A percentile compares a stretch with the other conserved stretches of the same genome.
Conservation (phyloP, 495 filamentous ascomycete species). For the Penicillium odoratum region DNA sequence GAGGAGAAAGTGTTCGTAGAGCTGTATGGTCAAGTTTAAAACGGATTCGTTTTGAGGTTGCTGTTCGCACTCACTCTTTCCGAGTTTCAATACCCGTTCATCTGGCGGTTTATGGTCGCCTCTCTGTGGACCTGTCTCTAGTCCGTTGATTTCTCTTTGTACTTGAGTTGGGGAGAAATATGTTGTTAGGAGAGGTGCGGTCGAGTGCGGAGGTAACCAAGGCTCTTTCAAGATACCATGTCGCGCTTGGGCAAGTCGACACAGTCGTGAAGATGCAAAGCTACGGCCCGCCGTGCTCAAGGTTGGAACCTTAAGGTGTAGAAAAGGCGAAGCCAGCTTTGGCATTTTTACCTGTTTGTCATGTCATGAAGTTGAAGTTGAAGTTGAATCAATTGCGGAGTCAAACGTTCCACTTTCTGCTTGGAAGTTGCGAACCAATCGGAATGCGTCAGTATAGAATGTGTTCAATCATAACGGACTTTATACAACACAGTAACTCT, state of each 20-base stretch:
- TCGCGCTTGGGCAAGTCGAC: conserved; percentile 31
- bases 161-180: conserved; percentile 28
- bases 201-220: conserved; percentile 27
- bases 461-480: not conserved
- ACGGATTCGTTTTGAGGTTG: not conserved
- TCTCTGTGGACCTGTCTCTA: conserved; percentile 11
- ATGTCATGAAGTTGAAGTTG: conserved; percentile 26
- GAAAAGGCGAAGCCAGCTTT: conserved; percentile 27
- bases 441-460: conserved; percentile 20
- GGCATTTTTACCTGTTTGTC: conserved; percentile 34
- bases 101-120: conserved; percentile 56
- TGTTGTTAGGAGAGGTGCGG: conserved; percentile 16
- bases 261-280: conserved; percentile 30
- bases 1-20: conserved; percentile 79
- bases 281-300: conserved; percentile 14
- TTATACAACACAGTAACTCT: not conserved
- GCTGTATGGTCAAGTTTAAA: conserved; percentile 48
- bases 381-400: conserved; percentile 12
- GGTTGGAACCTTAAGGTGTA: conserved; percentile 10
- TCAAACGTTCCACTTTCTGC: conserved; percentile 9
- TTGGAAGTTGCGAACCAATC: conserved; percentile 22
- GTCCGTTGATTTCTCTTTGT: conserved; percentile 18
- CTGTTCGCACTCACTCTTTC: conserved; percentile 64
- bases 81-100: conserved; percentile 83
- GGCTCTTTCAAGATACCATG: conserved; percentile 34